Evolutionary conservation across 2,329 filamentous ascomycete genomes (phyloP), one percentile per base, ranked within the genome.

Genomic region (Dryadomyces sulphureus): DNA sequence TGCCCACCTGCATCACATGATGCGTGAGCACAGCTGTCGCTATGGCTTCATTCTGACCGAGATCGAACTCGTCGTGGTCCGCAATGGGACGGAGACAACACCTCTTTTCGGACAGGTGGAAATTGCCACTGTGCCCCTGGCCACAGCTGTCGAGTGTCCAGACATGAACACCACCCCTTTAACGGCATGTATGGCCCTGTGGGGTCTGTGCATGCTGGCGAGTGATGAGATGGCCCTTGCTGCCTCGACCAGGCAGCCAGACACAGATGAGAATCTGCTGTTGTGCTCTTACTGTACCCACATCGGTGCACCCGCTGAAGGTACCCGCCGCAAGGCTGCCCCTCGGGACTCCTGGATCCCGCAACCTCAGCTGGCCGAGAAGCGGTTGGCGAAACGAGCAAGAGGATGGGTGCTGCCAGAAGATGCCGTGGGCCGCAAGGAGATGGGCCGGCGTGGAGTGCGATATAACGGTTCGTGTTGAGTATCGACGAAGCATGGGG

Each of bases 41-140:
- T 96, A 95, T 62, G 90, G 90, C 46, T 96, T 94, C 69, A 90
- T 96, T 62, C 79, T 95, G 58, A 95, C 87, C 1, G 90, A 95
- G 65, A 94, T 94, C 55, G 90, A 96, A 65, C 79, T 95, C 8
- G 81, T 95, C 35, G 79, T 92, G 55, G 87, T 94, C 1, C 85
- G 89, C 56, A 85, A 84, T 53, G 88, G 89, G 45, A 75, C 60
- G 54, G 81, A 72, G 56, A 65, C 71, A 36, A 78, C 79, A 1
- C 89, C 89, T 0, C 79, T 87, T 60, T 95, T 94, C 58, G 89
- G 90, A n/a, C 86, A 81, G 62, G 69, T 95, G 5, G 89, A 96
- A 61, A 73, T 94, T 24, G 66, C 69, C 17, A 72, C 68, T 38
- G 70, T 81, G 19, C 75, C 75, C 55, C 70, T 81, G 35, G 70